A percentile compares a stretch with the other conserved stretches of the same genome.
Evolutionary conservation across 306 rosid genomes (phyloP).

Genomic region (Lablab purpureus): DNA sequence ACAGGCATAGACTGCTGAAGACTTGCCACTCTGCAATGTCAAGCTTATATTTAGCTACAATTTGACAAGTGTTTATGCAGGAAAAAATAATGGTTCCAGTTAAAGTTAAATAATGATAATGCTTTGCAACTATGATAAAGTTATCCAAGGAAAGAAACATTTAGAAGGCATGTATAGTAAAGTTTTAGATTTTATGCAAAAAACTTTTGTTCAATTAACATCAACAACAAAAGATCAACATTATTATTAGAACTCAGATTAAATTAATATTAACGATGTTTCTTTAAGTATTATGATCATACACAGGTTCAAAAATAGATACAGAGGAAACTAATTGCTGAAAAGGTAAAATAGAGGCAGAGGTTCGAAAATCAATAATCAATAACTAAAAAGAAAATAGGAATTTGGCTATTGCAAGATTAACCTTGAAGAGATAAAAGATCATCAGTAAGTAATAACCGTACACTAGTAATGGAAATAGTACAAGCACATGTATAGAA

Average conservation of each 20-base stretch:
- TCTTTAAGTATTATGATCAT: neutral
- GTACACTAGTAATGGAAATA: constrained; percentile 5
- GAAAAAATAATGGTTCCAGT: constrained; percentile 5
- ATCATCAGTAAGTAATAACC: neutral
- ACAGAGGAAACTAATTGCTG: neutral
- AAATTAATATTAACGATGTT: neutral
- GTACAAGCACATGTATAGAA: constrained; percentile 19
- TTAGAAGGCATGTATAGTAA: neutral
- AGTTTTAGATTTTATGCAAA: constrained; percentile 19
- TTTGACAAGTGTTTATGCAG: constrained; percentile 18
- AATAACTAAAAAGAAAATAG: constrained; percentile 21
- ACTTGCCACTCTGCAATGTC: constrained; percentile 90
- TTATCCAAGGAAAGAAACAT: constrained; percentile 2
- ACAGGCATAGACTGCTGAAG: constrained; percentile 97
- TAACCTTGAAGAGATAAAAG: constrained; percentile 27
- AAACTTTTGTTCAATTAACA: neutral
- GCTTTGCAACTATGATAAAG: constrained; percentile 5
- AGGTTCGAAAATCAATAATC: neutral
- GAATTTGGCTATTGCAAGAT: neutral
- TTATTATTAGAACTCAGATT: constrained; percentile 3
- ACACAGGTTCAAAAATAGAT: neutral
- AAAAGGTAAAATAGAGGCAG: constrained; percentile 2
- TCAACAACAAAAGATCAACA: neutral
- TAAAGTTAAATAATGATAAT: constrained; percentile 33
- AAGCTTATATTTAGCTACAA: constrained; percentile 45